These are phyloP conservation scores for Trichoderma guizhouense DNA, from an alignment of 2,329 filamentous ascomycete species.

Conservation along the genomic window DNA sequence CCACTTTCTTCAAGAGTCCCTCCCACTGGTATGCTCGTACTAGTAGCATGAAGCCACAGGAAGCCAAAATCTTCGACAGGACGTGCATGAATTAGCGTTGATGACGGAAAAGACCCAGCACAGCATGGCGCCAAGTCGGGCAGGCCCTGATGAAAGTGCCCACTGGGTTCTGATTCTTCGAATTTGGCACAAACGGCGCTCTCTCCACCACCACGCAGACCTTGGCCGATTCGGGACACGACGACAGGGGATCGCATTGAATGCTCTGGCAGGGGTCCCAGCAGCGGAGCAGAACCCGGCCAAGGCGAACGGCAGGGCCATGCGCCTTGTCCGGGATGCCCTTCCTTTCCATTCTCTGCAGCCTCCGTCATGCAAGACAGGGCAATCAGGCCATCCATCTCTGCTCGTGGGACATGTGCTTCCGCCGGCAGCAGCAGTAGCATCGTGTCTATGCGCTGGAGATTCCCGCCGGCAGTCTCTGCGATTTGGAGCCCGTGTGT, in stretches of 20 bases:
- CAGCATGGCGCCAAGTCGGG: not conserved
- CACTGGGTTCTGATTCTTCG: not conserved
- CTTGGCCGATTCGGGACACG: conserved; percentile 7
- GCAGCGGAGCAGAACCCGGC: conserved; percentile 12
- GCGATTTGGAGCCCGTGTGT: not conserved
- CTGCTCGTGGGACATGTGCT: not conserved
- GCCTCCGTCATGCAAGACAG: conserved; percentile 11
- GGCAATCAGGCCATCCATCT: conserved; percentile 9
- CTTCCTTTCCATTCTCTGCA: conserved; percentile 3
- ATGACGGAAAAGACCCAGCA: conserved; percentile 2
- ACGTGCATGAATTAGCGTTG: conserved; percentile 7
- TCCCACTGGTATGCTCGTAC: not conserved
- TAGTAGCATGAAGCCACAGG: not conserved
- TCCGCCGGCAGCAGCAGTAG: not conserved
- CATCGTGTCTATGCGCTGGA: not conserved
- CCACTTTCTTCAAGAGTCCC: not conserved
- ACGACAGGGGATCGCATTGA: conserved; percentile 12
- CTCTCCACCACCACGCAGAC: conserved; percentile 12
- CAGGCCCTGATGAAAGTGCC: not conserved
- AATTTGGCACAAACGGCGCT: conserved; percentile 13
- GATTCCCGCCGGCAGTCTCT: not conserved
- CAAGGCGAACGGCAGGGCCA: conserved; percentile 11
- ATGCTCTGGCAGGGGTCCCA: not conserved
- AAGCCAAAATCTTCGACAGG: conserved; percentile 1
- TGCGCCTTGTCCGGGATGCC: not conserved